Evolutionary conservation across 1,284 basidiomycete species (phyloP).

Genomic region (Ceratobasidium papillatum): DNA sequence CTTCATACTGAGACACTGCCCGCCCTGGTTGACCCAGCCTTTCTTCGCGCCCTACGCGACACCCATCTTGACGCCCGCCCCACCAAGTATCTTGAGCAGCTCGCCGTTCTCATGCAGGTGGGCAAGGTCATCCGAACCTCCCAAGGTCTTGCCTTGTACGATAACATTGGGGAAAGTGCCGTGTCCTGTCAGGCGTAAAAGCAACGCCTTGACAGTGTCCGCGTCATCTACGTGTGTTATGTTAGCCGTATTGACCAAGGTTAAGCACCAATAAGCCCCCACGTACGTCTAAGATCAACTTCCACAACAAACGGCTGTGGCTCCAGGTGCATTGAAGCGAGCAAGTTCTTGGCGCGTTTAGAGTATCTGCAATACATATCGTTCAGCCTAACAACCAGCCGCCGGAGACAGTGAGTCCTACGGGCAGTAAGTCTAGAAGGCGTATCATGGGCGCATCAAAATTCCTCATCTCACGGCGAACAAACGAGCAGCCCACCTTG

Average conservation of each 20-base stretch:
- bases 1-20: not conserved
- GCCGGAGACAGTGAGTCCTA: constrained; percentile 50
- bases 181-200: constrained; percentile 70
- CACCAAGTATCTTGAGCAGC: constrained; percentile 51
- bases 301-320: constrained; percentile 78
- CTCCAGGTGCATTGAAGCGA: constrained; percentile 68
- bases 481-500: constrained; percentile 62
- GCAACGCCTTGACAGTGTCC: constrained; percentile 67
- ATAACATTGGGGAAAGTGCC: constrained; percentile 80
- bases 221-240: constrained; percentile 61
- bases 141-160: constrained; percentile 70
- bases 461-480: not conserved
- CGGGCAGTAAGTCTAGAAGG: constrained; percentile 74
- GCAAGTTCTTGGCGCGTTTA: constrained; percentile 70
- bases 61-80: constrained; percentile 44
- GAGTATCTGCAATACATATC: constrained; percentile 63
- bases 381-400: not conserved
- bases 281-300: constrained; percentile 72
- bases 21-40: not conserved
- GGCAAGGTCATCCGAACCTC: constrained; percentile 74
- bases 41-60: constrained; percentile 7
- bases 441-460: constrained; percentile 21
- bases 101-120: constrained; percentile 59
- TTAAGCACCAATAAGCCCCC: constrained; percentile 12
- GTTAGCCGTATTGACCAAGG: not conserved